Base-by-base conservation (phyloP, 2,329 filamentous ascomycete species). In the Penicillium concentricum region DNA sequence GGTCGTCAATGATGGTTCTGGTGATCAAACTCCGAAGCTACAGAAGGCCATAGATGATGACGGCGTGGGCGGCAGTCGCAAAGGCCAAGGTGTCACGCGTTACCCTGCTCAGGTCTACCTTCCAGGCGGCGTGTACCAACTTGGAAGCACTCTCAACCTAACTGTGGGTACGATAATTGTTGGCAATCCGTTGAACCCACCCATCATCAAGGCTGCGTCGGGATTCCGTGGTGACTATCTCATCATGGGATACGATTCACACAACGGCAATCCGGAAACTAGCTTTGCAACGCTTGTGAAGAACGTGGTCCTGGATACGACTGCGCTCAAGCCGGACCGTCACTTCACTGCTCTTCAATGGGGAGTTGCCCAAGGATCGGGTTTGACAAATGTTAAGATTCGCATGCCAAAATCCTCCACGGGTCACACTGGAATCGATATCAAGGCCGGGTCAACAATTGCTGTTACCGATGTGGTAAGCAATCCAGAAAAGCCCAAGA, bases 271-370 rank as follows among this genome's bases (percentile, higher is more conserved):
- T 4, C 62, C 65, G 0, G 67, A 70, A 46, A 69, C 65, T 5
- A 71, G 67, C 37, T 74, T 74, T 53, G 70, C 69, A 58, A 71
- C 64, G 2, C 56, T 66, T 8, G 28, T 74, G 24, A 71, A 73
- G 57, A 73, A 74, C 32, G 46, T 74, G 0, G 62, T 73, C 34
- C 39, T 74, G 6, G 71, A 73, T 43, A 70, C 69, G 1, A 69
- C 68, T 4, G 58, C 61, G 2, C 56, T 74, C 1, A 8, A 56
- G 0, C 24, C 58, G 0, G 56, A 54, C 24, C 63, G 50, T 3
- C 56, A 48, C 6, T 56, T 74, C 16, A 68, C 65, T 5, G 63
- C 69, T 3, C 53, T 72, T n/a, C 68, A 74, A 49, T 74, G 72
- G 72, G 67, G 68, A 18, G 69, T 74, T 26, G 67, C 66, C 12